Evolutionary conservation across 805 yeast genomes (phyloP).

Genomic region (Blastobotrys chiropterorum): DNA sequence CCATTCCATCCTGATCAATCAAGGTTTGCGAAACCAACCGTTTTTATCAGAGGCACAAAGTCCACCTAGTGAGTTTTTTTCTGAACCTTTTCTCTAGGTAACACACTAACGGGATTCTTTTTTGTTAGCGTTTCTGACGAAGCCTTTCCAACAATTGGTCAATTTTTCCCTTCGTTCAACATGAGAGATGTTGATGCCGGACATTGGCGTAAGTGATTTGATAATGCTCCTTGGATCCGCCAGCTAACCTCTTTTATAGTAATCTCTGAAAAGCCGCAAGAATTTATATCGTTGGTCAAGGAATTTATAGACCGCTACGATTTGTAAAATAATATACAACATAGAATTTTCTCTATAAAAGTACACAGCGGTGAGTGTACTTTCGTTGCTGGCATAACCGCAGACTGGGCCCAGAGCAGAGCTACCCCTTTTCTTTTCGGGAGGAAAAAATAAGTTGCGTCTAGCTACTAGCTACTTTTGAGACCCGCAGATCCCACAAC

Average conservation of each 20-base stretch:
- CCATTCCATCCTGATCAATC: slow-evolving; percentile 53
- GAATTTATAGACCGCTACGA: background rate
- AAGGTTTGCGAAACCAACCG: slow-evolving; percentile 63
- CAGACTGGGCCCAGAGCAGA: too few species aligned
- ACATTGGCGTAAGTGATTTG: slow-evolving; percentile 52
- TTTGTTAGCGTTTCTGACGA: slow-evolving; percentile 65
- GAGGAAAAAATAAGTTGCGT: too few species aligned
- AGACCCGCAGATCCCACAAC: too few species aligned
- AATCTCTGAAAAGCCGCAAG: background rate
- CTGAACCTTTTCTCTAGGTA: background rate
- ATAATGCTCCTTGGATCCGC: background rate
- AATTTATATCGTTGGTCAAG: background rate
- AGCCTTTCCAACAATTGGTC: slow-evolving; percentile 61
- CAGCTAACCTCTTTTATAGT: background rate
- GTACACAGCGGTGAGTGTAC: background rate
- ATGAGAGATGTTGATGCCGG: slow-evolving; percentile 74
- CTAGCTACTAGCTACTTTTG: too few species aligned
- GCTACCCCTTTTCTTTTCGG: too few species aligned
- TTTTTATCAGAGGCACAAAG: slow-evolving; percentile 73
- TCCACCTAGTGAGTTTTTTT: slow-evolving; percentile 46
- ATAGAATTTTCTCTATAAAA: background rate
- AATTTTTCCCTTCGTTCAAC: slow-evolving; percentile 72
- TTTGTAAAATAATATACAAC: background rate
- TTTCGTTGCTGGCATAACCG: too few species aligned
- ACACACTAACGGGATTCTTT: background rate